Conservation (phyloP, 805 yeast species). For the Ogataea nakhonphanomensis region DNA sequence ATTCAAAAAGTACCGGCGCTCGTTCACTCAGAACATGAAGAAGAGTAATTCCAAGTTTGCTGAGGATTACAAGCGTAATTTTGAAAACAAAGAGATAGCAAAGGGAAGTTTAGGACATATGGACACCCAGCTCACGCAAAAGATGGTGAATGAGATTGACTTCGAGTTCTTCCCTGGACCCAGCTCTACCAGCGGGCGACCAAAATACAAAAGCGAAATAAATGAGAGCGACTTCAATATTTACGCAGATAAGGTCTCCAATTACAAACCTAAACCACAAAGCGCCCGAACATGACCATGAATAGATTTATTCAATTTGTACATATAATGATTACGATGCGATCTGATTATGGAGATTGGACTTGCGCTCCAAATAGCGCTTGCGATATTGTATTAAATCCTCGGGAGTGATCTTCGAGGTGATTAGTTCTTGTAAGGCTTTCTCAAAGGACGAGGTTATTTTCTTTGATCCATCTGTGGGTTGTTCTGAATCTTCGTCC, state of each 20-base stretch:
- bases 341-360: neutral
- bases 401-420: constrained; percentile 16
- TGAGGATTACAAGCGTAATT: neutral
- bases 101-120: neutral
- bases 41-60: neutral
- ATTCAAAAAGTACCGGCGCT: constrained; percentile 26
- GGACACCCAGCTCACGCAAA: neutral
- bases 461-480: neutral
- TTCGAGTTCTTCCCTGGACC: neutral
- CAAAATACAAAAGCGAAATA: neutral
- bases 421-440: constrained; percentile 11
- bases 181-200: neutral
- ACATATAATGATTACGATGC: constrained; percentile 1
- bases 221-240: constrained; percentile 10
- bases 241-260: neutral
- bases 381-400: constrained; percentile 19
- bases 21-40: constrained; percentile 16
- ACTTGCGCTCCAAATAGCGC: constrained; percentile 21
- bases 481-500: no score
- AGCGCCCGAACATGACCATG: neutral
- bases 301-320: neutral
- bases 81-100: neutral
- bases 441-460: constrained; percentile 1
- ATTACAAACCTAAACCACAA: neutral
- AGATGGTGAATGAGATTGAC: neutral